Base-by-base conservation (phyloP, 116 monocot species). In the Iris pallida region DNA sequence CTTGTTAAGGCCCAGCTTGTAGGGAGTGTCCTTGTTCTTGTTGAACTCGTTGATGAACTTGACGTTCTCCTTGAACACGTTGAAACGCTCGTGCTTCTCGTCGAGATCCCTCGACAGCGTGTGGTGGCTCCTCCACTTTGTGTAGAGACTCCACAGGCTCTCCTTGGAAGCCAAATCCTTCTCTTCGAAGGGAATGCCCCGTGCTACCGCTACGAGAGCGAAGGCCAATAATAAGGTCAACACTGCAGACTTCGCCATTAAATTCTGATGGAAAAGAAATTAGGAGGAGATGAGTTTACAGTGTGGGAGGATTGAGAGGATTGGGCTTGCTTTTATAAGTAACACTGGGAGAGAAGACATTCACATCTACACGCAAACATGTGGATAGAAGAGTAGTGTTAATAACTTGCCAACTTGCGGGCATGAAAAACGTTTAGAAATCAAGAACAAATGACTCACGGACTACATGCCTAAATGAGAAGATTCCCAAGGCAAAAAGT, bases 1-100 rank as follows among this genome's bases (percentile, higher is more conserved):
- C 65, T 68, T 72, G 67, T 83, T 83, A 42, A 83, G 83, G 16
- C 47, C 20, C 9, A 83, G 75, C 79, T 83, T 83, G 51, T 73
- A 83, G 0, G 72, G 65, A 5, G 16, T 68, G 47, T 73, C 73
- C 57, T 68, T 46, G 11, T 49, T 18, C 59, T 69, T 54, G 68
- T 83, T 83, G 64, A 73, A 79, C 18, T 76, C 73, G 47, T 83
- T 76, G 69, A 83, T 83, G 46, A 64, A 73, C 49, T 16, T 57
- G 0, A 61, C 79, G 16, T 83, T 83, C 51, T 79, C 72, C 42
- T 71, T 78, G 57, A 83, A 79, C 57, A 83, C 83, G 40, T 79
- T 65, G 68, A 83, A 83, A 12, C 76, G 72, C 56, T 30, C 59
- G 5, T 20, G 15, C 65, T 71, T 79, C 63, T 83, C 83, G 11